phyloP scores from a whole-genome alignment of 148 eudicot species.

The Fagopyrum esculentum region DNA sequence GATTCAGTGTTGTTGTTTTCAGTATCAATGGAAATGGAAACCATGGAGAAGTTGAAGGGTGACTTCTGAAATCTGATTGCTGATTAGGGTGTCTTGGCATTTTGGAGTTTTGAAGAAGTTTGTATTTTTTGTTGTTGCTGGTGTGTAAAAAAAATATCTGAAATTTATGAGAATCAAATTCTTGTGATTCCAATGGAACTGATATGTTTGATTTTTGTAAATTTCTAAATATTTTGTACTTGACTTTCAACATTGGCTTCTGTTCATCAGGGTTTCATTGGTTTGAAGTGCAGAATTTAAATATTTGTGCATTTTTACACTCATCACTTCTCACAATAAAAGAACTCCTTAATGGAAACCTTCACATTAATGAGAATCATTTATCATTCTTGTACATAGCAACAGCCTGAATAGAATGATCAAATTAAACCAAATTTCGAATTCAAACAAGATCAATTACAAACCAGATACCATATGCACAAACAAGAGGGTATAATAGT shows the following conservation, averaged over 20 bases:
- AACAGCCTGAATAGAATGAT: background rate
- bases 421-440: background rate
- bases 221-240: conserved; percentile 9
- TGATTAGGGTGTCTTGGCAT: conserved; percentile 10
- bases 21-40: background rate
- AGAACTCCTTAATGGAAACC: too few relatives aligned
- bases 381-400: background rate
- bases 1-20: conserved; percentile 3
- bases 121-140: background rate
- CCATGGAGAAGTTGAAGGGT: conserved; percentile 3
- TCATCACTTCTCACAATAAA: too few relatives aligned
- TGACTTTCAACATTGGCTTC: background rate
- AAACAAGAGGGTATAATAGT: background rate
- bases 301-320: too few relatives aligned
- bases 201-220: conserved; percentile 10
- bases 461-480: conserved; percentile 7
- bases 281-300: too few relatives aligned
- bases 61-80: background rate
- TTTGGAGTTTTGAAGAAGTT: conserved; percentile 12
- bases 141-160: conserved; percentile 9
- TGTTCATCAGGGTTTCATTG: background rate
- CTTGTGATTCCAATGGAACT: conserved; percentile 5
- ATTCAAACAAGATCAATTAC: background rate
- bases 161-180: conserved; percentile 9
- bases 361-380: background rate